Base-by-base conservation (phyloP, 257 asterid genomes). In the Solanum pinnatisectum region DNA sequence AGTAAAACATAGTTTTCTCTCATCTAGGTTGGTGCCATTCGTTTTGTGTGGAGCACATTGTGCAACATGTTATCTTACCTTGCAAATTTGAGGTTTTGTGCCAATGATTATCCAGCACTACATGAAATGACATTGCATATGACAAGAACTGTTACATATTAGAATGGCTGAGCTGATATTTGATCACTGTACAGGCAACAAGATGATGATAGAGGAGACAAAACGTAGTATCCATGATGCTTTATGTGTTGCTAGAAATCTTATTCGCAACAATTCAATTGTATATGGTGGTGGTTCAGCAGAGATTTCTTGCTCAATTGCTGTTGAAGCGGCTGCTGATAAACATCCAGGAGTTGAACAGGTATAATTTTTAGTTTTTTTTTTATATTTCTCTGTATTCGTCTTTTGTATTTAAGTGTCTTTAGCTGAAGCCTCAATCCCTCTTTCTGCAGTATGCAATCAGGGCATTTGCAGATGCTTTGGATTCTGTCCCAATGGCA, bases 221-320 rank as follows among this genome's bases (percentile, higher is more conserved):
- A 97, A 95, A 79, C 99, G 99, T 87, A 97, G 99, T 89, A n/a
- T 97, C 90, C 99, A 97, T 59, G 99, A 97, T 85, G 99, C 99
- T 65, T 78, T 97, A 68, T 97, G 98, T 42, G 99, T 97, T 84
- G 98, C 99, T 60, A 92, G 99, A 74, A 97, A 97, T 92, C 97
- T 97, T 56, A 95, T 97, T 87, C 99, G 96, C 83, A 95, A 97
- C 92, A 95, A 97, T 76, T 97, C 99, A 79, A 95, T 97, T 23
- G 99, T 97, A 8, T 97, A 97, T 90, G 99, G 99, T 87, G 99
- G 99, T 89, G 99, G 99, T 36, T 95, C 99, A 87, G 98, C 98
- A 84, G 99, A 97, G 92, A 94, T 97, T 83, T 90, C 99, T 74
- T 95, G 98, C 92, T 95, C 98, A 88, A 91, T 95, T 83, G 99